phyloP scores from a whole-genome alignment of 2,329 filamentous ascomycete genomes.

The Stagonosporopsis cucurbitacearum region DNA sequence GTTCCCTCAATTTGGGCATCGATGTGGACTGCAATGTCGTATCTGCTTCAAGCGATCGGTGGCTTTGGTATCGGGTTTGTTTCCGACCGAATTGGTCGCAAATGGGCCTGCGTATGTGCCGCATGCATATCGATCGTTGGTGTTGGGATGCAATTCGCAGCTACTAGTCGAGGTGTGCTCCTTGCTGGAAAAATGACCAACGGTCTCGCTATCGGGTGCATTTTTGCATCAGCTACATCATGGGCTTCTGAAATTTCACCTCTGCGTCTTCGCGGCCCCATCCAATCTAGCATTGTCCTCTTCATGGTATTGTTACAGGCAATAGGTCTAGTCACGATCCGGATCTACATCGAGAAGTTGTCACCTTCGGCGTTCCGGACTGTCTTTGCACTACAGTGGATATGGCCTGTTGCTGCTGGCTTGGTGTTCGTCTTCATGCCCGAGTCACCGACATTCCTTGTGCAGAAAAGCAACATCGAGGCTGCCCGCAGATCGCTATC shows the following conservation, averaged over 20 bases:
- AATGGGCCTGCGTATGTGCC: constrained; percentile 10
- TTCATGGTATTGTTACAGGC: constrained; percentile 16
- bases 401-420: constrained; percentile 4
- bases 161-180: constrained; percentile 8
- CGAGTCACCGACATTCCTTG: constrained; percentile 14
- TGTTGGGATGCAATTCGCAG: constrained; percentile 12
- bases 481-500: constrained; percentile 6
- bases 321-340: constrained; percentile 11
- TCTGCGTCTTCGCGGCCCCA: constrained; percentile 13
- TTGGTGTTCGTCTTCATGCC: constrained; percentile 8
- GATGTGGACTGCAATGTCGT: constrained; percentile 18
- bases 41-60: constrained; percentile 14
- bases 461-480: constrained; percentile 12
- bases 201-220: constrained; percentile 13
- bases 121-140: constrained; percentile 7
- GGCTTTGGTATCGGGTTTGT: constrained; percentile 15
- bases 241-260: constrained; percentile 18
- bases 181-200: constrained; percentile 14
- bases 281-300: constrained; percentile 12
- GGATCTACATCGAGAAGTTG: constrained; percentile 7
- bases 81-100: constrained; percentile 15
- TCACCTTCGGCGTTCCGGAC: constrained; percentile 4
- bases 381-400: constrained; percentile 13
- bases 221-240: constrained; percentile 12
- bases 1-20: constrained; percentile 17